Evolutionary conservation across 1,284 basidiomycete species (phyloP).

Genomic region (Trametes versicolor): DNA sequence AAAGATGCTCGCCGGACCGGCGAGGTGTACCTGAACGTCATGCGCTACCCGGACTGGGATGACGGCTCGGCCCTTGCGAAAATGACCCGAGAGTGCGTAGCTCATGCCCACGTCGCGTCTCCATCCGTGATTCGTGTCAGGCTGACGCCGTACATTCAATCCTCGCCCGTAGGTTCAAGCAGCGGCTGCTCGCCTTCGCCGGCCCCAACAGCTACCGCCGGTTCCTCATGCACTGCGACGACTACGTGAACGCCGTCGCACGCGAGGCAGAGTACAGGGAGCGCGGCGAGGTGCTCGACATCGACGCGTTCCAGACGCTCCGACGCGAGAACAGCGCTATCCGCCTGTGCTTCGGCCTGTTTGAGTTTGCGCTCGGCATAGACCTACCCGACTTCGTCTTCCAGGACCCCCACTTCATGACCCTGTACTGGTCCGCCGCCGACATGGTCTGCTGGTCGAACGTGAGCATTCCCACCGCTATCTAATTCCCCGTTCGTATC

Average conservation of each 20-base stretch:
- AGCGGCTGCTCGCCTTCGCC: constrained; percentile 54
- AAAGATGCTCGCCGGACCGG: constrained; percentile 63
- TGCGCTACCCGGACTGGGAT: constrained; percentile 47
- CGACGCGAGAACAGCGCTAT: constrained; percentile 53
- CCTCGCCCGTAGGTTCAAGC: constrained; percentile 55
- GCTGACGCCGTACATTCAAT: constrained; percentile 9
- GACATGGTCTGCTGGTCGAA: constrained; percentile 57
- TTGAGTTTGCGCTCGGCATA: constrained; percentile 50
- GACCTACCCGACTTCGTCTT: constrained; percentile 53
- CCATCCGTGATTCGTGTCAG: constrained; percentile 17
- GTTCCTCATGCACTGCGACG: constrained; percentile 47
- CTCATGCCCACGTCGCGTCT: background rate
- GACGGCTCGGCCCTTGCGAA: constrained; percentile 47
- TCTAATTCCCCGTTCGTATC: background rate
- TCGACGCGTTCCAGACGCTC: constrained; percentile 45
- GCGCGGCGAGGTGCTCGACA: constrained; percentile 43
- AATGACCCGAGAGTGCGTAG: constrained; percentile 48
- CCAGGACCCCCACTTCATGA: constrained; percentile 46
- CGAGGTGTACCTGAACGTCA: constrained; percentile 53
- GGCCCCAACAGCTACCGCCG: constrained; percentile 54
- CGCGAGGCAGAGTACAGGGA: constrained; percentile 50
- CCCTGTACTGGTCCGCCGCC: constrained; percentile 48
- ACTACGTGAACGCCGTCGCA: constrained; percentile 49
- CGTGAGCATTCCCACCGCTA: constrained; percentile 39
- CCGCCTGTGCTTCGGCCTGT: constrained; percentile 51